Percentiles rank a stretch among this genome's conserved stretches.
phyloP scores from a whole-genome alignment of 2,329 filamentous ascomycete species.

The Cladosporium velox region DNA sequence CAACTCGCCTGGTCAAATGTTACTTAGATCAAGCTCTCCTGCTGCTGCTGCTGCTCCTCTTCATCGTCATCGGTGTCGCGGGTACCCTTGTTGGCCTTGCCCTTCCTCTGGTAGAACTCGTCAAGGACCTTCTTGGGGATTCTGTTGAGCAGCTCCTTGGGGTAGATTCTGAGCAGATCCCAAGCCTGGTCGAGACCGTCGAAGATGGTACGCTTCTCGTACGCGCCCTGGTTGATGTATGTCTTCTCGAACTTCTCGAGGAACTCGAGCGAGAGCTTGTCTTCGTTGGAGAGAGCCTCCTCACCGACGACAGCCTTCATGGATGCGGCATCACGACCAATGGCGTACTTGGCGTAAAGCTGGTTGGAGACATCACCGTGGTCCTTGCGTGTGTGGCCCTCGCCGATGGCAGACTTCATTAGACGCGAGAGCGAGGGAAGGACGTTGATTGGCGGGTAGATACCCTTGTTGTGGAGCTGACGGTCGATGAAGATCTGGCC shows the following conservation, averaged over 20 bases:
- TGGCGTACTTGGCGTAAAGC: constrained; percentile 98
- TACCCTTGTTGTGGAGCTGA: constrained; percentile 89
- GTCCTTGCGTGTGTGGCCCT: constrained; percentile 93
- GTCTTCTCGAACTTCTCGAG: constrained; percentile 96
- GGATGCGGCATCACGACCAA: constrained; percentile 93
- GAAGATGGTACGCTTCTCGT: constrained; percentile 87
- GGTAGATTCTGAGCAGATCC: constrained; percentile 95
- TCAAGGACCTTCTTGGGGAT: constrained; percentile 57
- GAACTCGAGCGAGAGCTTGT: constrained; percentile 97
- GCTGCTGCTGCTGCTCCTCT: constrained; percentile 23
- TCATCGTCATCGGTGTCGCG: constrained; percentile 50
- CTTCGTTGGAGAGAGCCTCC: constrained; percentile 90
- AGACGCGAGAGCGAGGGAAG: constrained; percentile 96
- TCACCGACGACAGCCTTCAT: constrained; percentile 99
- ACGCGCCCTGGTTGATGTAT: constrained; percentile 89
- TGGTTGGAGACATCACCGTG: constrained; percentile 99
- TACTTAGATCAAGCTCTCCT: constrained; percentile 22
- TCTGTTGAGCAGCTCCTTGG: constrained; percentile 96
- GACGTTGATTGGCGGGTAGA: constrained; percentile 99
- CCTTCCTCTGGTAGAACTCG: constrained; percentile 52
- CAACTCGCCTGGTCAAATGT: not conserved
- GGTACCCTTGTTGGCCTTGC: constrained; percentile 43
- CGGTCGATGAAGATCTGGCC: constrained; percentile 98
- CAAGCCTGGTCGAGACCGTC: constrained; percentile 95
- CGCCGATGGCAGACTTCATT: constrained; percentile 99